Evolutionary conservation across 495 filamentous ascomycete genomes (phyloP).

Genomic region (Baudoinia panamericana): DNA sequence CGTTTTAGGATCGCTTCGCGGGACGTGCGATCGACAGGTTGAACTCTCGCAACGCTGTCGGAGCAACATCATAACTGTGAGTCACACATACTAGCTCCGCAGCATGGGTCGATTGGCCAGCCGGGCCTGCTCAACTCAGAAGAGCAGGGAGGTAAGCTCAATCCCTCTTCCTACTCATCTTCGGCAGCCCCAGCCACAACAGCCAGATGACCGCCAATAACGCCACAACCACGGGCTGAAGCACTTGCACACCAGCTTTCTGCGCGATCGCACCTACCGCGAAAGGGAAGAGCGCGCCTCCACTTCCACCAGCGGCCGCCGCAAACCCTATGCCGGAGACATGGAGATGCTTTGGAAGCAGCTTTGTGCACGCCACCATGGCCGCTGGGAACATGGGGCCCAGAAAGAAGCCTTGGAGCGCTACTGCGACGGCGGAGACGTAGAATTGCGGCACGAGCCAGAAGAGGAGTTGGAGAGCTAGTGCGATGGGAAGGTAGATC

Average conservation of each 20-base stretch:
- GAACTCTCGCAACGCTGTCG: no score
- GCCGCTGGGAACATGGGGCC: constrained; percentile 58
- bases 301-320: constrained; percentile 65
- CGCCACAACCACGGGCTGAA: constrained; percentile 65
- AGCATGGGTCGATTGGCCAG: not conserved
- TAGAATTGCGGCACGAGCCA: constrained; percentile 62
- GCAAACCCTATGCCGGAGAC: constrained; percentile 74
- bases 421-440: constrained; percentile 54
- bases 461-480: constrained; percentile 33
- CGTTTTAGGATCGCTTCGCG: no score
- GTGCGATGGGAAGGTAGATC: constrained; percentile 32
- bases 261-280: constrained; percentile 75
- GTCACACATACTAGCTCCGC: no score
- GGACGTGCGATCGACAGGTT: no score
- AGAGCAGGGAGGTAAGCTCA: constrained; percentile 7
- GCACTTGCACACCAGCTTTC: constrained; percentile 59
- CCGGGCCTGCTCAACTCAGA: not conserved
- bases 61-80: no score
- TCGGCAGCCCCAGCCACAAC: constrained; percentile 32
- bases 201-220: constrained; percentile 38
- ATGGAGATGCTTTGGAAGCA: constrained; percentile 64
- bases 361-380: constrained; percentile 66
- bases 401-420: constrained; percentile 57
- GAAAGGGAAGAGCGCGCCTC: constrained; percentile 72
- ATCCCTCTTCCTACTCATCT: constrained; percentile 28